A percentile compares a stretch with the other conserved stretches of the same genome.
Evolutionary conservation across 768 basidiomycete genomes (phyloP).

Genomic region (Kwoniella sp.): DNA sequence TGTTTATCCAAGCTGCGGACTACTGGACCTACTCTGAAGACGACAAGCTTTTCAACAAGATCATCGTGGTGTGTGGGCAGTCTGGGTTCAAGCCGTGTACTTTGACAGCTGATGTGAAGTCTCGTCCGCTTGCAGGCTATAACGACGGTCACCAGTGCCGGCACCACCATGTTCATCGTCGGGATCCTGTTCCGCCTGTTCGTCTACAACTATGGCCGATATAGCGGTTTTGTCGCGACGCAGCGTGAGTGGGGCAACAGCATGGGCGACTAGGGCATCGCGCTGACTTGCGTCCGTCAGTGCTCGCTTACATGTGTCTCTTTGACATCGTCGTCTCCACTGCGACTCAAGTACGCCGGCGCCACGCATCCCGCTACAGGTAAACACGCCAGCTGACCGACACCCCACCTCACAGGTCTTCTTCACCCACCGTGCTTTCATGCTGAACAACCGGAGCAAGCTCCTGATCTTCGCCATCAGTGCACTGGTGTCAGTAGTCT

Average conservation of each 20-base stretch:
- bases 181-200: constrained; percentile 4
- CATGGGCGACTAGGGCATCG: too few species aligned
- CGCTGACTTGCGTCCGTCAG: background rate
- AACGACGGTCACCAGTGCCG: background rate
- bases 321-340: constrained; percentile 8
- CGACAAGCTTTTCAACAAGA: constrained; percentile 7
- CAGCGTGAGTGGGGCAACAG: background rate
- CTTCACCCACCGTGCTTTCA: constrained; percentile 9
- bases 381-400: too few species aligned
- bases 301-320: background rate
- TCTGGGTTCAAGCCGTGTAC: background rate
- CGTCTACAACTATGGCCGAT: constrained; percentile 8
- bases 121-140: background rate
- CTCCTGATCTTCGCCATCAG: background rate
- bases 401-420: too few species aligned
- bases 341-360: constrained; percentile 4
- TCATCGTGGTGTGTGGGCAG: constrained; percentile 4
- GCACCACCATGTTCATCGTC: constrained; percentile 2
- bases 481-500: background rate
- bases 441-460: background rate
- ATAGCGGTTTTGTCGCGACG: background rate
- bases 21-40: background rate
- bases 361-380: too few species aligned
- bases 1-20: background rate
- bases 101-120: background rate